phyloP scores from a whole-genome alignment of 75 land plant species.

The Pinus albicaulis region DNA sequence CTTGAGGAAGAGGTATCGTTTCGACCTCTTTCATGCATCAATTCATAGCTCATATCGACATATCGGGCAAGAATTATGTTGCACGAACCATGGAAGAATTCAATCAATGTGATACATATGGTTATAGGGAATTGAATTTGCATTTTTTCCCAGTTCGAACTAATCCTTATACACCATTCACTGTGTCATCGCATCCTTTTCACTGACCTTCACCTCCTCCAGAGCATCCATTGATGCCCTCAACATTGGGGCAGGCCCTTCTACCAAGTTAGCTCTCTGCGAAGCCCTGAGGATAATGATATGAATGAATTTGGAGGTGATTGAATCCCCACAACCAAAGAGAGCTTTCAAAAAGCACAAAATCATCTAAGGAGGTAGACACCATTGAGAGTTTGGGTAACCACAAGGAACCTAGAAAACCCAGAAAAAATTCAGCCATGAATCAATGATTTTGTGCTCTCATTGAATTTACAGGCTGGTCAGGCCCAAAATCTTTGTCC shows the following conservation, averaged over 20 bases:
- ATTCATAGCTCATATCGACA: conserved; percentile 33
- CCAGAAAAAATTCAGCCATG: too few species aligned
- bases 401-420: too few species aligned
- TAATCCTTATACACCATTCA: conserved; percentile 53
- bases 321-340: too few species aligned
- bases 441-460: too few species aligned
- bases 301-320: too few species aligned
- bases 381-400: too few species aligned
- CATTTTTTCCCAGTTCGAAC: conserved; percentile 8
- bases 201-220: conserved; percentile 50
- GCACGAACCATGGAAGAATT: conserved; percentile 26
- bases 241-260: conserved; percentile 75
- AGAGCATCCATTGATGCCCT: conserved; percentile 65
- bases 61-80: conserved; percentile 24
- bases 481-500: too few species aligned
- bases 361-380: too few species aligned
- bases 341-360: too few species aligned
- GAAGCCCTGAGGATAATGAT: too few species aligned
- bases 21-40: neutral
- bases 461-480: too few species aligned
- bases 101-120: conserved; percentile 35
- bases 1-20: too few species aligned
- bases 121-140: conserved; percentile 27
- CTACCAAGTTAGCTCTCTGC: conserved; percentile 54
- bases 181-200: conserved; percentile 3